Percentiles rank a stretch among this genome's conserved stretches.
phyloP scores from a whole-genome alignment of 352 stramenopile genomes.

The Globisporangium canariense region DNA sequence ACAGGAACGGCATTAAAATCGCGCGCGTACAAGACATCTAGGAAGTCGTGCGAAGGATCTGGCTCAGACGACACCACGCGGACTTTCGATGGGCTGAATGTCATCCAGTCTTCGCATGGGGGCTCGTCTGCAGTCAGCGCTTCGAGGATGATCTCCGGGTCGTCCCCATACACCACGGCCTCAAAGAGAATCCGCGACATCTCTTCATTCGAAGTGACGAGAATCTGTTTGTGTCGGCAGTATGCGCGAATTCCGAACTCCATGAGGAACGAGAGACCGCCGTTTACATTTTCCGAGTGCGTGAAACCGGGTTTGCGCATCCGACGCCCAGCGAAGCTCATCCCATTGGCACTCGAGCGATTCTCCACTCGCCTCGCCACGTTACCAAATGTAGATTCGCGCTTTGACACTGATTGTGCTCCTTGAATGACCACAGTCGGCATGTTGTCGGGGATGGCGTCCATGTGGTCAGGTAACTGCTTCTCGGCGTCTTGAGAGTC shows the following conservation, averaged over 20 bases:
- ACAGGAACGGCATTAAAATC: neutral
- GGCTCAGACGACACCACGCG: neutral
- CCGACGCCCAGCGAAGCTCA: neutral
- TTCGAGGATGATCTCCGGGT: conserved; percentile 42
- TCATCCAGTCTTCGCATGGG: conserved; percentile 42
- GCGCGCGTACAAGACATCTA: conserved; percentile 24
- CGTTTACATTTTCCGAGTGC: conserved; percentile 1
- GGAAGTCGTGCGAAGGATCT: conserved; percentile 3
- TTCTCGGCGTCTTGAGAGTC: neutral
- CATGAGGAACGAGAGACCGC: conserved; percentile 28
- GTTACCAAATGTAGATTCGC: neutral
- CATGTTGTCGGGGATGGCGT: neutral
- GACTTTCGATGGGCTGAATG: conserved; percentile 20
- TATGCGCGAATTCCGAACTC: conserved; percentile 41
- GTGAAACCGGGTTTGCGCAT: conserved; percentile 12
- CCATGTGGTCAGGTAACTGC: neutral
- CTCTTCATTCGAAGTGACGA: conserved; percentile 25
- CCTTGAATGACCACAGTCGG: neutral
- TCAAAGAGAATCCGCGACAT: conserved; percentile 35
- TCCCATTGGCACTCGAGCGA: neutral
- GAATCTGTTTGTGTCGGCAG: conserved; percentile 32
- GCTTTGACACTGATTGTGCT: conserved; percentile 2
- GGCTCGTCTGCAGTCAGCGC: conserved; percentile 33
- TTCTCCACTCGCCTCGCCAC: neutral
- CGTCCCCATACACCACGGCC: conserved; percentile 31